phyloP scores from a whole-genome alignment of 1,284 basidiomycete species.

The Rhodofomes roseus region DNA sequence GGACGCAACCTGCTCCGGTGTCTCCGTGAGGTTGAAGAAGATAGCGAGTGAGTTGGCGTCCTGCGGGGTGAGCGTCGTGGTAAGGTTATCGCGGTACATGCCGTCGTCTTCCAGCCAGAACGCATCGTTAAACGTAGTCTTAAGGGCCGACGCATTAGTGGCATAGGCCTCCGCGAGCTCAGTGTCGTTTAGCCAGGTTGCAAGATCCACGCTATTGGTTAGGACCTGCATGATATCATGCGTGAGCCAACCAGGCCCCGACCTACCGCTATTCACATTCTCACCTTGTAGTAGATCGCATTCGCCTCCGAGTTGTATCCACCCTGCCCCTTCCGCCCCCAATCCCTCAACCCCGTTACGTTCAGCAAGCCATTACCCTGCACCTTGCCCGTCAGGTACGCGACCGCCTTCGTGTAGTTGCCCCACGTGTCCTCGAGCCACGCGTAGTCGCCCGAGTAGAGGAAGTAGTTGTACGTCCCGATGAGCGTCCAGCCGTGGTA shows the following conservation, averaged over 20 bases:
- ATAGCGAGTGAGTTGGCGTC: constrained; percentile 50
- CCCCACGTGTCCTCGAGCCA: constrained; percentile 42
- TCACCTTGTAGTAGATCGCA: constrained; percentile 42
- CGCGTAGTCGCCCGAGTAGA: constrained; percentile 44
- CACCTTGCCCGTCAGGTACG: constrained; percentile 41
- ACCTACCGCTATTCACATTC: not conserved
- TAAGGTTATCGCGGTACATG: constrained; percentile 44
- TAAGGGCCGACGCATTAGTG: constrained; percentile 40
- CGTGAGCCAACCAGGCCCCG: not conserved
- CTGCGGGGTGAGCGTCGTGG: constrained; percentile 42
- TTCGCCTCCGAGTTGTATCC: constrained; percentile 49
- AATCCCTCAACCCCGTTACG: constrained; percentile 44
- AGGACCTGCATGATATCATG: constrained; percentile 32
- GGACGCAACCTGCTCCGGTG: constrained; percentile 34
- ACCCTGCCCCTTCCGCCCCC: constrained; percentile 45
- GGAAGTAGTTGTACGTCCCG: constrained; percentile 41
- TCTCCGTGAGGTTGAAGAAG: constrained; percentile 45
- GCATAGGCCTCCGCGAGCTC: constrained; percentile 32
- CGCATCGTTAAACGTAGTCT: constrained; percentile 37
- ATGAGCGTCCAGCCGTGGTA: constrained; percentile 46
- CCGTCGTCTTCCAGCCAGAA: constrained; percentile 42
- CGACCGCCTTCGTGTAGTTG: constrained; percentile 49
- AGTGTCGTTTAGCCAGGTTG: constrained; percentile 34
- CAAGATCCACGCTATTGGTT: constrained; percentile 45
- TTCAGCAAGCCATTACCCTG: constrained; percentile 44